Base-by-base conservation (phyloP, 2,329 filamentous ascomycete species). In the Fusarium graminum region DNA sequence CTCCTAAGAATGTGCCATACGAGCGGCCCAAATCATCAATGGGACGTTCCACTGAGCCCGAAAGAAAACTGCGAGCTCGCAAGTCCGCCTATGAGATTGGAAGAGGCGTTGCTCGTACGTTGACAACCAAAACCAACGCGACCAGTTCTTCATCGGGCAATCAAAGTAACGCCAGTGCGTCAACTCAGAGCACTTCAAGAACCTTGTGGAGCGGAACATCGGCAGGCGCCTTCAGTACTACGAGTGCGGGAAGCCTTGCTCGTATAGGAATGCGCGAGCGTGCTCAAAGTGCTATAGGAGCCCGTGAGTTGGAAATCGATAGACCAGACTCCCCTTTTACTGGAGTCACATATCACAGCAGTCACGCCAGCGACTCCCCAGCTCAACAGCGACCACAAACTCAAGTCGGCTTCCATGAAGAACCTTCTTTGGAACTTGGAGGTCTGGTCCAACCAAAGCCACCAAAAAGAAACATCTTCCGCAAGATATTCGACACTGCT, bases 171-270 rank as follows among this genome's bases (percentile, higher is more conserved):
- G 91, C 87, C 68, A 94, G 91, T 66, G 87, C 85, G 39, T 92
- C 90, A 66, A 94, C 91, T 1, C 88, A 92, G 69, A 89, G 88
- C 75, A 97, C 93, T 16, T 89, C 90, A 70, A 88, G 90, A 71
- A 98, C 92, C 72, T 78, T 99, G 41, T 97, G 97, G 94, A 98
- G 94, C 76, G 95, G 94, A 4, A 85, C 88, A 51, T 98, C 95
- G 52, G 95, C 95, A 1, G 90, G 94, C 49, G 94, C 87, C 13
- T 93, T 97, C 78, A 98, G 94, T 76, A 92, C 93, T 49, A 98
- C 95, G 16, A 98, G 95, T 78, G 95, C 95, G 16, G 95, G 94
- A 52, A 98, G 94, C 78, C 88, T 96, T 67, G 94, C 93, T 29
- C 88, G 94, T 63, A 91, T 92, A 73, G 90, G 90, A 73, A 78